These are phyloP conservation scores for Neurospora sp. DNA, from an alignment of 495 filamentous ascomycete genomes.

Conservation along the genomic window DNA sequence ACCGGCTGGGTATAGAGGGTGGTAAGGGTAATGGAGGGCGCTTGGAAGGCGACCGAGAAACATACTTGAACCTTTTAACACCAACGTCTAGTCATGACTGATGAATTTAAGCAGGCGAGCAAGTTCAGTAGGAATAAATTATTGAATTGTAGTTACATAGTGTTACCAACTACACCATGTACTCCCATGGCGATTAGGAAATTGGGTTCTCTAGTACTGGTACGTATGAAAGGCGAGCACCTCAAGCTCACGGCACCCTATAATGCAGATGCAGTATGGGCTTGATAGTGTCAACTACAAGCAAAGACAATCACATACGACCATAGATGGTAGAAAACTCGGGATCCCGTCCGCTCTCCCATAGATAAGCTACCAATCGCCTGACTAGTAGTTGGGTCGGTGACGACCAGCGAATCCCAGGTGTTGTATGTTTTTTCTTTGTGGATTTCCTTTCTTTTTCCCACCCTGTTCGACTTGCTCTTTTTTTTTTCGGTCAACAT, in stretches of 20 bases:
- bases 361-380: conserved; percentile 25
- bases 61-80: background rate
- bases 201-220: background rate
- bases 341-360: conserved; percentile 44
- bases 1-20: background rate
- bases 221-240: background rate
- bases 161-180: background rate
- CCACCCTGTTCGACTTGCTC: conserved; percentile 3
- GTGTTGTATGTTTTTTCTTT: conserved; percentile 17
- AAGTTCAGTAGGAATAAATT: background rate
- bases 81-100: background rate
- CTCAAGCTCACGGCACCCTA: background rate
- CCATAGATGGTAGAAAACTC: conserved; percentile 20
- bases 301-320: background rate
- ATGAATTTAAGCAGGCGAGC: background rate
- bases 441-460: background rate
- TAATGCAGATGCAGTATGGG: too few relatives aligned
- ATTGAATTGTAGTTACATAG: background rate
- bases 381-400: conserved; percentile 38
- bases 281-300: background rate
- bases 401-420: conserved; percentile 30
- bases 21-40: background rate
- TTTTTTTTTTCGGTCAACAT: background rate
- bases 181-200: background rate
- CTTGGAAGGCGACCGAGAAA: background rate